A percentile compares a stretch with the other conserved stretches of the same genome.
phyloP scores from a whole-genome alignment of 2,329 filamentous ascomycete species.

The Lachnellula hyalina region DNA sequence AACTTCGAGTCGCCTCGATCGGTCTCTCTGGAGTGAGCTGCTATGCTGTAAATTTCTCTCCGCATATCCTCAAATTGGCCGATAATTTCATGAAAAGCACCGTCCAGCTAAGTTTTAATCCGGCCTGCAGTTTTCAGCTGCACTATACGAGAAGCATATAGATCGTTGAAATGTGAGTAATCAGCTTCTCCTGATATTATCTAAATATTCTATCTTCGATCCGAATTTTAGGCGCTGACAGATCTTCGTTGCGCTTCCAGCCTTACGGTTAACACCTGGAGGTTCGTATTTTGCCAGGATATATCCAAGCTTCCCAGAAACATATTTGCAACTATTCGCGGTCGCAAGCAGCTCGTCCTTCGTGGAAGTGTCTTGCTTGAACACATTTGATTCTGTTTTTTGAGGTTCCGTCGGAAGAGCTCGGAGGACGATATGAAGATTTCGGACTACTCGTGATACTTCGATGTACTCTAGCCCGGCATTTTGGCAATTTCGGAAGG shows the following conservation, averaged over 20 bases:
- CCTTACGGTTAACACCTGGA: constrained; percentile 1
- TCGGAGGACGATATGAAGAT: constrained; percentile 11
- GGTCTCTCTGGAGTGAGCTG: constrained; percentile 2
- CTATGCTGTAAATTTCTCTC: constrained; percentile 5
- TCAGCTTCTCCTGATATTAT: constrained; percentile 5
- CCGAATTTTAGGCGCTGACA: constrained; percentile 9
- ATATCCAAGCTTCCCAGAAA: neutral
- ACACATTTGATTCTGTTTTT: neutral
- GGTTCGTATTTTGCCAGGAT: constrained; percentile 7
- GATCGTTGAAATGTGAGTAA: constrained; percentile 10
- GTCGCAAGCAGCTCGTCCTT: neutral
- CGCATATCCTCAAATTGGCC: constrained; percentile 11
- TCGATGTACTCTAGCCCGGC: too few relatives aligned
- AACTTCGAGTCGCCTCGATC: neutral
- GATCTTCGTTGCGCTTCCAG: constrained; percentile 5
- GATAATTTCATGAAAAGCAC: neutral
- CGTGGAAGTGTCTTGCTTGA: neutral
- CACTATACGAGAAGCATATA: constrained; percentile 8
- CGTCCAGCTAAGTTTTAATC: constrained; percentile 3
- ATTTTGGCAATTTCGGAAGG: too few relatives aligned
- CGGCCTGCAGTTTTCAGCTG: constrained; percentile 3
- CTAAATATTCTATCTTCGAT: constrained; percentile 10
- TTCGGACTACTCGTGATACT: too few relatives aligned
- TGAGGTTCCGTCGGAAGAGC: constrained; percentile 6
- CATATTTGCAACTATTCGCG: neutral